phyloP scores from a whole-genome alignment of 2,329 filamentous ascomycete species.

The Tolypocladium nubicola region DNA sequence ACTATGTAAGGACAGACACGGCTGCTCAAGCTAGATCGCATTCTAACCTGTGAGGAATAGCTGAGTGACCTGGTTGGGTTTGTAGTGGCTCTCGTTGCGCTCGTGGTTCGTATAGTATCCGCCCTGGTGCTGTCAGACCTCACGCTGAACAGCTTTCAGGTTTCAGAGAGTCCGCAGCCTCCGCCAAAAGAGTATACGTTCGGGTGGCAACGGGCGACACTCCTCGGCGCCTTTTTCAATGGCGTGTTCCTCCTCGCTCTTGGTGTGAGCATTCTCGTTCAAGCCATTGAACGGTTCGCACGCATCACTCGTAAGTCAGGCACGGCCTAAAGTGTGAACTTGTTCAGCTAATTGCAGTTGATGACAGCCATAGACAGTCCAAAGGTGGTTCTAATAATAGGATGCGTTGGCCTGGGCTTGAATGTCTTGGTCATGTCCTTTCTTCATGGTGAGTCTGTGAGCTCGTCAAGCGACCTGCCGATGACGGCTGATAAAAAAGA shows the following conservation, averaged over 20 bases:
- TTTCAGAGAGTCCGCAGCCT: slow-evolving; percentile 40
- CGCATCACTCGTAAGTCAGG: slow-evolving; percentile 36
- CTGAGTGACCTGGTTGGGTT: slow-evolving; percentile 64
- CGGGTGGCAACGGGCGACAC: slow-evolving; percentile 65
- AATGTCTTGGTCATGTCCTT: slow-evolving; percentile 59
- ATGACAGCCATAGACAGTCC: slow-evolving; percentile 51
- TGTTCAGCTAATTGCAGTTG: slow-evolving; percentile 1
- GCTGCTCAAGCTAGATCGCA: no score
- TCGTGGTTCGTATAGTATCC: slow-evolving; percentile 37
- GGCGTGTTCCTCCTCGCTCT: slow-evolving; percentile 64
- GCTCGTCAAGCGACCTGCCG: background rate
- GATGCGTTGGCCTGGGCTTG: slow-evolving; percentile 52
- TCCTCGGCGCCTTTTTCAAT: slow-evolving; percentile 73
- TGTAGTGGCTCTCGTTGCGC: slow-evolving; percentile 52
- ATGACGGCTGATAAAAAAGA: slow-evolving; percentile 12
- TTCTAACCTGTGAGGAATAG: slow-evolving; percentile 21
- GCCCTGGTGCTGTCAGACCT: background rate
- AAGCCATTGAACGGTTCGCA: slow-evolving; percentile 62
- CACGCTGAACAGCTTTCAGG: slow-evolving; percentile 24
- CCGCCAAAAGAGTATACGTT: slow-evolving; percentile 47
- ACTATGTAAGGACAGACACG: slow-evolving; percentile 43
- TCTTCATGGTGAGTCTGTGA: slow-evolving; percentile 43
- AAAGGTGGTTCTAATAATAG: slow-evolving; percentile 57
- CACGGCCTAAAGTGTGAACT: background rate
- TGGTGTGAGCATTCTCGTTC: slow-evolving; percentile 61